Percentiles rank a stretch among this genome's conserved stretches.
Evolutionary conservation across 2,329 filamentous ascomycete genomes (phyloP).

Genomic region (Scedosporium minutisporum): DNA sequence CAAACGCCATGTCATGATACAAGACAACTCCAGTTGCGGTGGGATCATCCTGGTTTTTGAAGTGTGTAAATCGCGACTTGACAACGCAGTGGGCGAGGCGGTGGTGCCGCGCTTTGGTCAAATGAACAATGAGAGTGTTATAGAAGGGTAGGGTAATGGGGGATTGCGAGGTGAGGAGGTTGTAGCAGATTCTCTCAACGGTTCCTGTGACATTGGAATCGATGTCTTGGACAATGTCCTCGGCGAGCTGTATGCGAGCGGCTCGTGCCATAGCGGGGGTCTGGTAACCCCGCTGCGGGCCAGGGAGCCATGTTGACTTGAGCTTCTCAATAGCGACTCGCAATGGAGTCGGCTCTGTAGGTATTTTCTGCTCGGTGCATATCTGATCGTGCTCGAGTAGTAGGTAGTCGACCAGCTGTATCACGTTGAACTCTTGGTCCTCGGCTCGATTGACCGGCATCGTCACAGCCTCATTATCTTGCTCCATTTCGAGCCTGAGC

Average conservation of each 20-base stretch:
- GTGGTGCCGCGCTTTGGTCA: conserved; percentile 41
- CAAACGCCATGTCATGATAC: conserved; percentile 33
- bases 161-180: conserved; percentile 51
- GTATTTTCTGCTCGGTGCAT: neutral
- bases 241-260: neutral
- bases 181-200: conserved; percentile 48
- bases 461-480: neutral
- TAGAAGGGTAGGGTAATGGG: conserved; percentile 60
- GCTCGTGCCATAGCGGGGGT: neutral
- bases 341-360: neutral
- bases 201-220: neutral
- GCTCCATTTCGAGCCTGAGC: neutral
- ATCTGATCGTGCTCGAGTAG: conserved; percentile 1
- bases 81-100: conserved; percentile 40
- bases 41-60: conserved; percentile 37
- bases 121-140: conserved; percentile 60
- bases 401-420: neutral
- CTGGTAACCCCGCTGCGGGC: neutral
- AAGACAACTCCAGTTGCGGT: conserved; percentile 34
- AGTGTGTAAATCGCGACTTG: conserved; percentile 8
- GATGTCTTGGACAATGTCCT: neutral
- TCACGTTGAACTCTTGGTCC: neutral
- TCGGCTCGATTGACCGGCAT: neutral
- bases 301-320: neutral
- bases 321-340: conserved; percentile 2